phyloP scores from a whole-genome alignment of 1,139 yeast genomes.

The Yamadazyma aaseri region DNA sequence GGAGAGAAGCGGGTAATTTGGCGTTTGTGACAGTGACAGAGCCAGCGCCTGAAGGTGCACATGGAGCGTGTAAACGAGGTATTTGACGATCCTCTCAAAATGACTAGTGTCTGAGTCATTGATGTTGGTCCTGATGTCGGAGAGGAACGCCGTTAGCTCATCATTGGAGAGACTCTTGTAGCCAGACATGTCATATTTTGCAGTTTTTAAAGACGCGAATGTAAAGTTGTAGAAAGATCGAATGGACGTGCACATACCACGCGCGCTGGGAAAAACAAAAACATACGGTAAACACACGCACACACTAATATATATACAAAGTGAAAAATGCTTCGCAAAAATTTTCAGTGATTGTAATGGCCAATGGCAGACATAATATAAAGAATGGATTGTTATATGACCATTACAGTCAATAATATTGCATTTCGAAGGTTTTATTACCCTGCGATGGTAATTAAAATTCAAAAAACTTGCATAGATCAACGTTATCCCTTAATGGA shows the following conservation, averaged over 20 bases:
- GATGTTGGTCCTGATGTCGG: conserved; percentile 36
- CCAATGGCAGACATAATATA: background rate
- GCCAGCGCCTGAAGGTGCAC: conserved; percentile 8
- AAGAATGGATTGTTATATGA: background rate
- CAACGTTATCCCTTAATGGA: conserved; percentile 22
- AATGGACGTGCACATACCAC: background rate
- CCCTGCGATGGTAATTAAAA: conserved; percentile 17
- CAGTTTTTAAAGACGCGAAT: background rate
- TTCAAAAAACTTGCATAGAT: conserved; percentile 21
- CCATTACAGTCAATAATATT: conserved; percentile 5
- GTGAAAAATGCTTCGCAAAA: background rate
- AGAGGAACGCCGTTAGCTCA: conserved; percentile 33
- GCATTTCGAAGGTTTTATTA: conserved; percentile 22
- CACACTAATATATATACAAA: background rate
- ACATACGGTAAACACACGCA: background rate
- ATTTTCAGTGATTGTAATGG: conserved; percentile 1
- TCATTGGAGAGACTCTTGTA: conserved; percentile 19
- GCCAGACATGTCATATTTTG: conserved; percentile 2
- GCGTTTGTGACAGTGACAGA: too few species aligned
- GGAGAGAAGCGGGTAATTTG: conserved; percentile 8
- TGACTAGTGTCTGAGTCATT: conserved; percentile 33
- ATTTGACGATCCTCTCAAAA: conserved; percentile 35
- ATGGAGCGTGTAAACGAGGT: conserved; percentile 22
- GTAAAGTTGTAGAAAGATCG: background rate
- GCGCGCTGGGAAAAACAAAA: conserved; percentile 1